Conservation (phyloP, 768 basidiomycete genomes). For the Clitopilus passeckerianus region DNA sequence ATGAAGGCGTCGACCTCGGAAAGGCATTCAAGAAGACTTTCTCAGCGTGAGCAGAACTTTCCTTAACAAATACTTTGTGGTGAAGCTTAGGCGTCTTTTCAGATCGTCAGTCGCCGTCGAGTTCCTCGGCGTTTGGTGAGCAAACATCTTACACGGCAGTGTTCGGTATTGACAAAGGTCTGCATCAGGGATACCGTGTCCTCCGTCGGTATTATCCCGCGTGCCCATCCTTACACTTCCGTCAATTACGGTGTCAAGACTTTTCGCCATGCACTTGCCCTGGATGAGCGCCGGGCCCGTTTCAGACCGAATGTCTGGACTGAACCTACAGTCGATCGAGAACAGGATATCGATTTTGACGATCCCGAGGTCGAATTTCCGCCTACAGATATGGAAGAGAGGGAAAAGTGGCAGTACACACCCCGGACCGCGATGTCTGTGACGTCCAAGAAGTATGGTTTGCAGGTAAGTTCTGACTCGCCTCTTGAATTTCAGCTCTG, state of each 20-base stretch:
- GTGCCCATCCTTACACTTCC: conserved; percentile 14
- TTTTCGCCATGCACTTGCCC: conserved; percentile 18
- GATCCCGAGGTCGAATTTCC: conserved; percentile 8
- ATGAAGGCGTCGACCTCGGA: conserved; percentile 21
- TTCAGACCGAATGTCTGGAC: conserved; percentile 19
- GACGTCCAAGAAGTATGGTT: conserved; percentile 22
- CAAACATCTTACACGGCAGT: too few species aligned
- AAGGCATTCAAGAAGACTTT: conserved; percentile 27
- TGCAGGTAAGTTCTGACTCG: conserved; percentile 8
- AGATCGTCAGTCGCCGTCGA: conserved; percentile 20
- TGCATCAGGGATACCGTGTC: conserved; percentile 18
- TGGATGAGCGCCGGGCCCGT: conserved; percentile 18
- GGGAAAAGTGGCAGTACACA: conserved; percentile 14
- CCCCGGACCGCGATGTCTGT: conserved; percentile 13
- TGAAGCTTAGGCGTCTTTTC: neutral
- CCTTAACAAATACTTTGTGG: neutral
- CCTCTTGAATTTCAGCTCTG: neutral
- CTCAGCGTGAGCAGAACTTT: conserved; percentile 8
- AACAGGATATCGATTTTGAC: conserved; percentile 19
- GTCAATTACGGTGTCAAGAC: conserved; percentile 17
- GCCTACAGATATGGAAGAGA: neutral
- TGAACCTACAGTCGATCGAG: conserved; percentile 13
- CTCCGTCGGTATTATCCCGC: conserved; percentile 18
- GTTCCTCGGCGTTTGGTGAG: conserved; percentile 29
- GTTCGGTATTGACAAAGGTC: too few species aligned